phyloP scores from a whole-genome alignment of 352 stramenopile genomes.

The Globisporangium takayamanum region DNA sequence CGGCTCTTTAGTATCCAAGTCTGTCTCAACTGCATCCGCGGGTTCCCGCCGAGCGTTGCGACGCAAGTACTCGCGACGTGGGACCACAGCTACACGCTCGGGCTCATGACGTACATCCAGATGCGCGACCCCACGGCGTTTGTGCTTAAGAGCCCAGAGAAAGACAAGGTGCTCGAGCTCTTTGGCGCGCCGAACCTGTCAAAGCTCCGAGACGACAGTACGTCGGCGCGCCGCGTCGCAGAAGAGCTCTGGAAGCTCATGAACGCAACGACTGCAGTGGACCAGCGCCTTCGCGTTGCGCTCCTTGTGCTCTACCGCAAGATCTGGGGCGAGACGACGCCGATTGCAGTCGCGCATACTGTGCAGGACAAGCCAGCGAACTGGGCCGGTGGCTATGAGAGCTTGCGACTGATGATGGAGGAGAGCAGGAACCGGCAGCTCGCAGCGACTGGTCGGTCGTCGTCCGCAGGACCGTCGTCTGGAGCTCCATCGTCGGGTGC shows the following conservation, averaged over 20 bases:
- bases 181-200: slow-evolving; percentile 53
- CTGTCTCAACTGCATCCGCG: slow-evolving; percentile 74
- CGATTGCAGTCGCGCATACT: slow-evolving; percentile 70
- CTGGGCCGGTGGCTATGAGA: slow-evolving; percentile 79
- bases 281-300: slow-evolving; percentile 70
- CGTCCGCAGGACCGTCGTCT: neutral
- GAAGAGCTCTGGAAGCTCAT: slow-evolving; percentile 74
- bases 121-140: slow-evolving; percentile 74
- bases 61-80: slow-evolving; percentile 73
- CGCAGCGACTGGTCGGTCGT: slow-evolving; percentile 15
- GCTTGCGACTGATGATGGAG: slow-evolving; percentile 77
- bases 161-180: slow-evolving; percentile 56
- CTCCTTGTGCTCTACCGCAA: slow-evolving; percentile 74
- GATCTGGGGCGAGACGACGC: slow-evolving; percentile 78
- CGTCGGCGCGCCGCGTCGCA: slow-evolving; percentile 51
- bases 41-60: slow-evolving; percentile 62
- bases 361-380: slow-evolving; percentile 74
- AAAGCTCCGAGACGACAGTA: slow-evolving; percentile 72
- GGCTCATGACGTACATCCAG: slow-evolving; percentile 67
- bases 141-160: slow-evolving; percentile 66
- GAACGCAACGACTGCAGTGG: slow-evolving; percentile 49
- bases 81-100: slow-evolving; percentile 79
- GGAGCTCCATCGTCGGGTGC: neutral
- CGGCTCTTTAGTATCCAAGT: slow-evolving; percentile 73
- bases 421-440: slow-evolving; percentile 65